Conservation (phyloP, 73 alveolate species). For the Paramecium tetraurelia region DNA sequence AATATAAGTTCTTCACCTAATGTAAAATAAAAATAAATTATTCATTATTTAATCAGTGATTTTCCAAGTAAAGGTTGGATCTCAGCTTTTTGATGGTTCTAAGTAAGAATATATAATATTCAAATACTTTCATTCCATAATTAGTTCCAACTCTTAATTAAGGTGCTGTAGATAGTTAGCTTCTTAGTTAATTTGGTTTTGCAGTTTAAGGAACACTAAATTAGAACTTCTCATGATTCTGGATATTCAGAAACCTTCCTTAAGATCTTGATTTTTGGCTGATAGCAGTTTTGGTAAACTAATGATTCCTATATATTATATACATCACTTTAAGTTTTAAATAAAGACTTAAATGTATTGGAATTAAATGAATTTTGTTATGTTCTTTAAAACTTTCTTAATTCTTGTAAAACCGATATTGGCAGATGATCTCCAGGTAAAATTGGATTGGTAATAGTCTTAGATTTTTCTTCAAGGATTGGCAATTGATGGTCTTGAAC, state of each 20-base stretch:
- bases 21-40: neutral
- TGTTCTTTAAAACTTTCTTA: neutral
- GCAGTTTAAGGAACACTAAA: constrained; percentile 38
- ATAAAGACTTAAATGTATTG: neutral
- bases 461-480: neutral
- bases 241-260: neutral
- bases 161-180: neutral
- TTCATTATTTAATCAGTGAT: constrained; percentile 19
- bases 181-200: neutral
- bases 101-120: neutral
- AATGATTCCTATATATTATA: neutral
- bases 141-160: neutral
- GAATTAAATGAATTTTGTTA: neutral
- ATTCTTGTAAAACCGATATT: neutral
- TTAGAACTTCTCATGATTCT: neutral
- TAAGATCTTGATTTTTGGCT: constrained; percentile 4
- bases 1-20: neutral
- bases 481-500: neutral
- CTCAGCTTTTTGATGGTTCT: neutral
- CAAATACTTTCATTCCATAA: constrained; percentile 26
- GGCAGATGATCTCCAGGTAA: constrained; percentile 38
- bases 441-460: neutral
- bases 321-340: constrained; percentile 33
- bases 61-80: constrained; percentile 32
- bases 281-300: constrained; percentile 17